Conservation (phyloP, 1,139 yeast genomes). For the Insectozyma bohioensis region DNA sequence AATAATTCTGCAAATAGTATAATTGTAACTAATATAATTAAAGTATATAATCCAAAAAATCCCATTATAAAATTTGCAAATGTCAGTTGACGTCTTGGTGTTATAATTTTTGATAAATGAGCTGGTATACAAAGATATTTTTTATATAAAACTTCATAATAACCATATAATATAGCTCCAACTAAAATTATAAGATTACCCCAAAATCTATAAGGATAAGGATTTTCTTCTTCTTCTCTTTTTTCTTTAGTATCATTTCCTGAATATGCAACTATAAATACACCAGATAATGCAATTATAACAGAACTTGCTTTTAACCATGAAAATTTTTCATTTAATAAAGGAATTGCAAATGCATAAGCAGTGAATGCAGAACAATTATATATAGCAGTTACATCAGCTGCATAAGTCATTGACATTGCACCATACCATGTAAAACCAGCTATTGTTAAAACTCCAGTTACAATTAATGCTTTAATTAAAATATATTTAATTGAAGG, state of each 20-base stretch:
- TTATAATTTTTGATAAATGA: conserved; percentile 42
- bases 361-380: conserved; percentile 91
- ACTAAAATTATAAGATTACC: conserved; percentile 72
- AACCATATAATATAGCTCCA: conserved; percentile 84
- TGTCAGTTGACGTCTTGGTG: conserved; percentile 49
- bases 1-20: conserved; percentile 52
- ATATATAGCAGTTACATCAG: conserved; percentile 87
- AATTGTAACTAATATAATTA: conserved; percentile 47
- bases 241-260: conserved; percentile 34
- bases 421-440: conserved; percentile 88
- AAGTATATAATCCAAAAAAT: conserved; percentile 61
- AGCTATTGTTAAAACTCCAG: conserved; percentile 66
- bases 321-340: conserved; percentile 64
- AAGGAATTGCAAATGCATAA: conserved; percentile 77
- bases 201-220: conserved; percentile 60
- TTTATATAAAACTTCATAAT: conserved; percentile 83
- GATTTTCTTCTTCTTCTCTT: conserved; percentile 18
- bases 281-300: conserved; percentile 69
- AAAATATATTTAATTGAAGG: conserved; percentile 52
- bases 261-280: conserved; percentile 75
- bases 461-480: conserved; percentile 43
- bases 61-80: conserved; percentile 50
- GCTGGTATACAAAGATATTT: conserved; percentile 72
- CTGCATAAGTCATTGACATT: conserved; percentile 76
- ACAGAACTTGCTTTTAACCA: conserved; percentile 71